Conservation (phyloP, 2,329 filamentous ascomycete genomes). For the Xylaria sp. region DNA sequence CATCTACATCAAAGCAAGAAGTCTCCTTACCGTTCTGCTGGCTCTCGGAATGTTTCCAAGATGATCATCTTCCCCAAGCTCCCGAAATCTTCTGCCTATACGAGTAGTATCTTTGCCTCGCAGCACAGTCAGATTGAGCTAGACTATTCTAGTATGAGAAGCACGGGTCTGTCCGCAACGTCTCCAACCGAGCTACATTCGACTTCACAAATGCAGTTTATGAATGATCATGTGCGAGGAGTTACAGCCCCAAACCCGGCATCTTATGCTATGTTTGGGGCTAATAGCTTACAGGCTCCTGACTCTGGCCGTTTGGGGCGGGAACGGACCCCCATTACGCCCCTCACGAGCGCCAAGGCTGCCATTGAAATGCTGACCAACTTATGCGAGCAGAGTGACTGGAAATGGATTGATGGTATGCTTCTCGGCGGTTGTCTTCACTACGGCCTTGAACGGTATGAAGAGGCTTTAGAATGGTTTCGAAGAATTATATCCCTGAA, state of each 20-base stretch:
- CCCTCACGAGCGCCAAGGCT: slow-evolving; percentile 67
- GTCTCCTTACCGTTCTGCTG: slow-evolving; percentile 53
- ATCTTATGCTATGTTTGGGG: slow-evolving; percentile 43
- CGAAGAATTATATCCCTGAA: slow-evolving; percentile 68
- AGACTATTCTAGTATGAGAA: slow-evolving; percentile 30
- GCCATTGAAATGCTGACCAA: slow-evolving; percentile 77
- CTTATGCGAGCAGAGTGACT: slow-evolving; percentile 81
- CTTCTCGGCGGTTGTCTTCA: slow-evolving; percentile 89
- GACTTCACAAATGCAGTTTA: slow-evolving; percentile 32
- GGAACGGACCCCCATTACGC: slow-evolving; percentile 49
- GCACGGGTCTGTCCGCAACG: slow-evolving; percentile 30
- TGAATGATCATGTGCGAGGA: slow-evolving; percentile 34
- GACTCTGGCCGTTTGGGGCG: slow-evolving; percentile 36
- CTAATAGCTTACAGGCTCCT: slow-evolving; percentile 38
- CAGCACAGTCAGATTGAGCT: slow-evolving; percentile 35
- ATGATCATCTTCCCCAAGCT: slow-evolving; percentile 66
- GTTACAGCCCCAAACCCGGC: slow-evolving; percentile 35
- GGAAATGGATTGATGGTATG: slow-evolving; percentile 94
- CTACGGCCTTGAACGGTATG: slow-evolving; percentile 87
- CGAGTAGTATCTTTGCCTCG: slow-evolving; percentile 31
- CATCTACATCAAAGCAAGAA: slow-evolving; percentile 70
- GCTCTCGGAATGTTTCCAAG: slow-evolving; percentile 55
- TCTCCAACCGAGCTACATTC: slow-evolving; percentile 30
- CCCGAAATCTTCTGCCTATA: slow-evolving; percentile 49
- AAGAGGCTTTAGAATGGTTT: slow-evolving; percentile 80